Base-by-base conservation (phyloP, 148 eudicot genomes). In the Rhododendron mucronatum region DNA sequence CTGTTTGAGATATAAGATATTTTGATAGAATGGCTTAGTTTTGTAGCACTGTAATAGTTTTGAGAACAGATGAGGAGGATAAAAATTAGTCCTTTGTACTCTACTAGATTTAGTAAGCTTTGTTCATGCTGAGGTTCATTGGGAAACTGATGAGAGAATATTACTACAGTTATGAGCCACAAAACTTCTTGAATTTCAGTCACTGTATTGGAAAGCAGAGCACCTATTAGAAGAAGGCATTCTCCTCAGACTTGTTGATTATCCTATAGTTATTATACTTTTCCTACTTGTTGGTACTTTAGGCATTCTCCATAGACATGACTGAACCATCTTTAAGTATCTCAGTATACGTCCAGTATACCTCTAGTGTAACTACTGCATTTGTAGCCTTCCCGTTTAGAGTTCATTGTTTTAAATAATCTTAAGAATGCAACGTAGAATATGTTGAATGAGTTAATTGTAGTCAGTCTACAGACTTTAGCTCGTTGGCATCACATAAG, bases 301-400 rank as follows among this genome's bases (percentile, higher is more conserved):
- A 9, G 13, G 81, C 14, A 23, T 7, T 21, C 41, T 44, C 28
- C 30, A 10, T 78, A 28, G 21, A 12, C 21, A 78, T 47, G 53
- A 45, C 28, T 78, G 81, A 45, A 78, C 81, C 81, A 47, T 78
- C 47, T 76, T n/a, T 53, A 78, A 21, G 50, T 78, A 12, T n/a
- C 26, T n/a, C 45, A 41, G 45, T 41, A 41, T 41, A 41, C 44
- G 44, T 41, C 44, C 55, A 23, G 48, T 23, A 3, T 15, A 12
- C 10, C 21, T 28, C 77, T 39, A 15, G 12, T 15, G 18, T 7
- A 4, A 50, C 8, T 1, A 47, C 4, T 80, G 26, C 48, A 39
- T 48, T 14, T 53, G 21, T 47, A 10, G 28, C 13, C 33, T 50
- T 47, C 23, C 26, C 15, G 8, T 26, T 41, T 4, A n/a, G 37